Evolutionary conservation across 371 early-diverging fungal species (phyloP).

Genomic region (Mortierella sp.): DNA sequence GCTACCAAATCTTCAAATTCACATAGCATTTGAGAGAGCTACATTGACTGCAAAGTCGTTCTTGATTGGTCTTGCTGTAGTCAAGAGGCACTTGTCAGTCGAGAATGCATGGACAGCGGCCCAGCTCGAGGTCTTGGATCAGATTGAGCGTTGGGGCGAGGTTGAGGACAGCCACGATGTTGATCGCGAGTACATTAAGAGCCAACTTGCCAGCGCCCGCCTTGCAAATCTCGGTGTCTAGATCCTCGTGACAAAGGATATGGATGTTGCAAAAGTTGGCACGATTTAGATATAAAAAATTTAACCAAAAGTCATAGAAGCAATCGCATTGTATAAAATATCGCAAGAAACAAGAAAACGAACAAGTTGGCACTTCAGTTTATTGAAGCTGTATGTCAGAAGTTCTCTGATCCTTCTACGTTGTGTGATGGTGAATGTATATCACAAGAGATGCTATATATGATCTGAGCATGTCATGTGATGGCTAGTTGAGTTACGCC

Average conservation of each 20-base stretch:
- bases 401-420: too few species aligned
- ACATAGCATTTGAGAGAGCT: conserved; percentile 87
- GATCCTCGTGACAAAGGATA: neutral
- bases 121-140: conserved; percentile 87
- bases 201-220: conserved; percentile 50
- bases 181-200: conserved; percentile 54
- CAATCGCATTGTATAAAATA: conserved; percentile 2
- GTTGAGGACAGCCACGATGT: conserved; percentile 84
- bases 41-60: conserved; percentile 92
- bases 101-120: conserved; percentile 87
- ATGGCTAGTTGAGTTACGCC: too few species aligned
- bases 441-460: too few species aligned
- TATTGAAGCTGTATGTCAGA: too few species aligned
- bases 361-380: too few species aligned
- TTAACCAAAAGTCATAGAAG: neutral
- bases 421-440: too few species aligned
- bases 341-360: neutral
- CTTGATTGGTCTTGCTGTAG: conserved; percentile 87
- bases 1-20: too few species aligned
- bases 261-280: neutral
- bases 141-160: conserved; percentile 93
- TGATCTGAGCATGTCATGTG: too few species aligned
- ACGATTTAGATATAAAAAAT: neutral
- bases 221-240: conserved; percentile 44
- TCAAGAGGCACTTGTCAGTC: conserved; percentile 78